Percentiles rank a stretch among this genome's conserved stretches.
Evolutionary conservation across 1,284 basidiomycete species (phyloP).

Genomic region (Somion occarium): DNA sequence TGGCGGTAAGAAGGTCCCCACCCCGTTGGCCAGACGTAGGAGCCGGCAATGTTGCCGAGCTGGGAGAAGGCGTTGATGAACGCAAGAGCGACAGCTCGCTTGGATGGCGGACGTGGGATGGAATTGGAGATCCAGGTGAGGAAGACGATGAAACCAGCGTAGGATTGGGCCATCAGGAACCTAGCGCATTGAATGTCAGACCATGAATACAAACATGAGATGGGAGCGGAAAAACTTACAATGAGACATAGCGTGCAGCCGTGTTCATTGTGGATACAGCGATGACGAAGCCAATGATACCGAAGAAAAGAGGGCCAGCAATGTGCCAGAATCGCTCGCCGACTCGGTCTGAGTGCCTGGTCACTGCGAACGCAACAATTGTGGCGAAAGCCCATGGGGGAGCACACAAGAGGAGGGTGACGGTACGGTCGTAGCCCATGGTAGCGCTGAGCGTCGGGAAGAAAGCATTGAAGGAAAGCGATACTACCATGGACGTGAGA

Average conservation of each 20-base stretch:
- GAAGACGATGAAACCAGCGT: slow-evolving; percentile 64
- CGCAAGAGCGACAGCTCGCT: slow-evolving; percentile 72
- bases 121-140: slow-evolving; percentile 72
- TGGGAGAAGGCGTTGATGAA: slow-evolving; percentile 69
- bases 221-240: slow-evolving; percentile 39
- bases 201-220: slow-evolving; percentile 1
- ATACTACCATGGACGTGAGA: slow-evolving; percentile 43
- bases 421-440: slow-evolving; percentile 59
- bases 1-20: slow-evolving; percentile 39
- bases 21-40: slow-evolving; percentile 33
- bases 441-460: slow-evolving; percentile 69
- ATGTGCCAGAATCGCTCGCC: slow-evolving; percentile 68
- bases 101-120: slow-evolving; percentile 62
- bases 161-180: slow-evolving; percentile 74
- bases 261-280: slow-evolving; percentile 69
- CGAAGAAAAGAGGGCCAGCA: slow-evolving; percentile 46
- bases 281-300: slow-evolving; percentile 72
- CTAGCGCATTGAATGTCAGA: no score
- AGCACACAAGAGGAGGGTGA: slow-evolving; percentile 69
- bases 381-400: slow-evolving; percentile 75
- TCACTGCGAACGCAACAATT: slow-evolving; percentile 43
- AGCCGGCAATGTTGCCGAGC: slow-evolving; percentile 67
- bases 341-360: slow-evolving; percentile 68
- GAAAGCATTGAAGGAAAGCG: slow-evolving; percentile 70
- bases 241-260: slow-evolving; percentile 62